Evolutionary conservation across 495 filamentous ascomycete species (phyloP).

Genomic region (Jackrogersella minutella): DNA sequence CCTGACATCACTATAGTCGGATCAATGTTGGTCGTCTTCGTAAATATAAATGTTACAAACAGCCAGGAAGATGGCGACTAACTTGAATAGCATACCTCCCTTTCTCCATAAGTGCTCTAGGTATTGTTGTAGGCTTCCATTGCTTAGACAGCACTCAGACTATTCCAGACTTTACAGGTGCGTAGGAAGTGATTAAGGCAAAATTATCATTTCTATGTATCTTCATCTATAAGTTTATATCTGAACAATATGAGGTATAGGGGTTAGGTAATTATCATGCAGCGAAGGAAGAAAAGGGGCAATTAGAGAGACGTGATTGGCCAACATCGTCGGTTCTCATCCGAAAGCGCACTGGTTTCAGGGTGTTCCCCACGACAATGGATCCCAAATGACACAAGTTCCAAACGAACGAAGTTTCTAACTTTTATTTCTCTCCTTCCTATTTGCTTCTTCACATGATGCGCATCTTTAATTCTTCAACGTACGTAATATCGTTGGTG

Average conservation of each 20-base stretch:
- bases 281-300: slow-evolving; percentile 11
- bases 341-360: slow-evolving; percentile 17
- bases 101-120: neutral
- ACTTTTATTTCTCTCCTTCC: slow-evolving; percentile 14
- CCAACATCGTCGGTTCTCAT: neutral
- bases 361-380: slow-evolving; percentile 3
- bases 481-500: slow-evolving; percentile 5
- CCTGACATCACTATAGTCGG: too few relatives aligned
- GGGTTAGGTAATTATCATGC: neutral
- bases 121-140: neutral
- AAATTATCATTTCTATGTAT: too few relatives aligned
- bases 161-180: neutral
- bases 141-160: too few relatives aligned
- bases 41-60: too few relatives aligned
- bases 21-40: too few relatives aligned
- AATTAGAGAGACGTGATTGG: slow-evolving; percentile 20
- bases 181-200: neutral
- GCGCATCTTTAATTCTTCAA: neutral
- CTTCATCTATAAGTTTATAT: too few relatives aligned
- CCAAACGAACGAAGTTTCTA: slow-evolving; percentile 31
- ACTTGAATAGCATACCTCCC: neutral
- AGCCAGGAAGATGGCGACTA: neutral
- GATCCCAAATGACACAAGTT: slow-evolving; percentile 20
- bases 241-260: too few relatives aligned
- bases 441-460: slow-evolving; percentile 7